Percentiles rank a stretch among this genome's conserved stretches.
These are phyloP conservation scores for Venturia nashicola DNA, from an alignment of 2,329 filamentous ascomycete genomes.

Conservation along the genomic window DNA sequence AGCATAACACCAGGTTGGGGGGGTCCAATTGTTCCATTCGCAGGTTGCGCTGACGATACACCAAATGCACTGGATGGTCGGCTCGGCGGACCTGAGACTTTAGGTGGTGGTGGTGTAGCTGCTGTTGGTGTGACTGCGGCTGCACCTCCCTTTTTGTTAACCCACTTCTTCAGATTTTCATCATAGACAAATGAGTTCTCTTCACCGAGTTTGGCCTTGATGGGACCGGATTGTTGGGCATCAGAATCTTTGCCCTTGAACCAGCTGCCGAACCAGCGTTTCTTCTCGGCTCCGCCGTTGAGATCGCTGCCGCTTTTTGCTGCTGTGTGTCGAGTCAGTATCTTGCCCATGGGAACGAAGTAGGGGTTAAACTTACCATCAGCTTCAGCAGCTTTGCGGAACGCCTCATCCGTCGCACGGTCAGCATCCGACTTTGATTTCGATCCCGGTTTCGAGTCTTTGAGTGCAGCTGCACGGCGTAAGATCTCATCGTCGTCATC, in stretches of 20 bases:
- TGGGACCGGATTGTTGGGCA: constrained; percentile 44
- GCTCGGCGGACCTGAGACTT: constrained; percentile 35
- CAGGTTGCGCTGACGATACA: neutral
- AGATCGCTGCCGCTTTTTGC: constrained; percentile 39
- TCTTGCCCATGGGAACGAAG: neutral
- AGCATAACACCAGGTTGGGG: constrained; percentile 10
- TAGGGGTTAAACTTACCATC: constrained; percentile 35
- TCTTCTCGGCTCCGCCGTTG: constrained; percentile 34
- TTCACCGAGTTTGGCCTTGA: constrained; percentile 88
- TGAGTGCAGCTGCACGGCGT: constrained; percentile 38
- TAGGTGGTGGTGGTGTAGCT: constrained; percentile 67
- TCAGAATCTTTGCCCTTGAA: constrained; percentile 54
- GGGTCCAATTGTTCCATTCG: neutral
- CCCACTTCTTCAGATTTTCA: constrained; percentile 91
- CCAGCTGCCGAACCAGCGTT: constrained; percentile 65
- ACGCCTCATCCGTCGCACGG: constrained; percentile 70
- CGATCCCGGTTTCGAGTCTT: constrained; percentile 52
- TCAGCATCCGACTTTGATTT: constrained; percentile 36
- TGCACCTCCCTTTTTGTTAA: constrained; percentile 84
- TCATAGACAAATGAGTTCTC: constrained; percentile 90
- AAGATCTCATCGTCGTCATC: constrained; percentile 58
- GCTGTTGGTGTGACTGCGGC: constrained; percentile 41
- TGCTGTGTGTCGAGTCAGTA: constrained; percentile 29
- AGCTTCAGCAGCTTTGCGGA: constrained; percentile 68
- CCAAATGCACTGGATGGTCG: constrained; percentile 36